Evolutionary conservation across 202 grass and related monocot genomes (phyloP).

Genomic region (Saccharum hybrid): DNA sequence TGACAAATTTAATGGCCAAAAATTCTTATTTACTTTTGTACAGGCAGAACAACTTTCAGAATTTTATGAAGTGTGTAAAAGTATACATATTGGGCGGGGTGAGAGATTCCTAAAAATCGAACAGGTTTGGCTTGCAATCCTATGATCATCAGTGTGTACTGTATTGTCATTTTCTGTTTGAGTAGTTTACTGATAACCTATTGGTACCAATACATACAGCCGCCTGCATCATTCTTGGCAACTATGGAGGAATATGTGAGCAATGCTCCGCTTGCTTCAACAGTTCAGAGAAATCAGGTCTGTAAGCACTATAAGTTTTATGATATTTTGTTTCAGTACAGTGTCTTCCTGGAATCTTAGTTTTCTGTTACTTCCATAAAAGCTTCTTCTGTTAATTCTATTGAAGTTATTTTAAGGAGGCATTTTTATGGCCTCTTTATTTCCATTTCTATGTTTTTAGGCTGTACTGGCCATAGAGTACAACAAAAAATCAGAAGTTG

Average conservation of each 20-base stretch:
- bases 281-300: conserved; percentile 69
- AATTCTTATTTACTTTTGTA: conserved; percentile 22
- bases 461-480: conserved; percentile 76
- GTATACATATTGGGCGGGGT: conserved; percentile 73
- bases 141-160: neutral
- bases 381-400: neutral
- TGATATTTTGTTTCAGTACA: neutral
- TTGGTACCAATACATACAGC: conserved; percentile 57
- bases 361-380: neutral
- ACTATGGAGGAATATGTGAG: conserved; percentile 94
- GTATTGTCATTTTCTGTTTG: conserved; percentile 18
- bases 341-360: neutral
- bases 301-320: conserved; percentile 5
- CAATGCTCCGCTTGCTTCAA: conserved; percentile 76
- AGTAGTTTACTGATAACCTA: conserved; percentile 31
- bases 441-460: conserved; percentile 13
- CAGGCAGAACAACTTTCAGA: conserved; percentile 78
- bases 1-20: neutral
- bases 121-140: conserved; percentile 52
- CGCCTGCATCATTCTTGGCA: conserved; percentile 79
- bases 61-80: conserved; percentile 83
- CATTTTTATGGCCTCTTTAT: neutral
- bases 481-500: conserved; percentile 62
- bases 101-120: conserved; percentile 73
- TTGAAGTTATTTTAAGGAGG: neutral